Conservation (phyloP, 75 land plant species). For the Cunninghamia lanceolata region DNA sequence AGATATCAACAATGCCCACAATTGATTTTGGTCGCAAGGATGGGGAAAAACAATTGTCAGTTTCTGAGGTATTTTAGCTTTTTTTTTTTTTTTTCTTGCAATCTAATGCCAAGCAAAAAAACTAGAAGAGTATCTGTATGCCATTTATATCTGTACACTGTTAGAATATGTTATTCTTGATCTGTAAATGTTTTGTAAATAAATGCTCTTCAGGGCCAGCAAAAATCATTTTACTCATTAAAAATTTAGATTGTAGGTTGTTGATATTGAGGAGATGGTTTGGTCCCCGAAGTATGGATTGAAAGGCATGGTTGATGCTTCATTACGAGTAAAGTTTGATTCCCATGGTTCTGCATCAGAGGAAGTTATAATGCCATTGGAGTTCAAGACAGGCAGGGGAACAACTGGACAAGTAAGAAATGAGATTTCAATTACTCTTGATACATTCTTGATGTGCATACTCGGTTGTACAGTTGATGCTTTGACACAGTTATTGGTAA, state of each 20-base stretch:
- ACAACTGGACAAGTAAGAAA: conserved; percentile 77
- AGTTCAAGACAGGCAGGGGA: conserved; percentile 85
- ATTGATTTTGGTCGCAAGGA: conserved; percentile 59
- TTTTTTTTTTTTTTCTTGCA: not conserved
- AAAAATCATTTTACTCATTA: not conserved
- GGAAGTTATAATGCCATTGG: conserved; percentile 70
- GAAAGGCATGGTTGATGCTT: conserved; percentile 96
- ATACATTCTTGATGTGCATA: not conserved
- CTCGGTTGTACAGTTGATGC: not conserved
- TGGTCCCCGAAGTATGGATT: conserved; percentile 92
- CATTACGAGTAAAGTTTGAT: conserved; percentile 42
- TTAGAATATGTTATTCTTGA: not conserved
- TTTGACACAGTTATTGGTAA: not conserved
- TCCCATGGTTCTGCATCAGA: conserved; percentile 6
- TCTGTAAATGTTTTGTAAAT: not conserved
- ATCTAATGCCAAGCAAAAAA: not conserved
- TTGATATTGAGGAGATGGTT: conserved; percentile 93
- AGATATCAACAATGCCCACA: conserved; percentile 19
- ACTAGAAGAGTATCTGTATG: not conserved
- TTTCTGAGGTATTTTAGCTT: conserved; percentile 46
- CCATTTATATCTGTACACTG: not conserved
- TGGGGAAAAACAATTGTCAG: conserved; percentile 34
- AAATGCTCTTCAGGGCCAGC: not conserved
- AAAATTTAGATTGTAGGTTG: conserved; percentile 41
- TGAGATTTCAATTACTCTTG: not conserved